phyloP scores from a whole-genome alignment of 2,329 filamentous ascomycete genomes.

The Sporothrix sp. region DNA sequence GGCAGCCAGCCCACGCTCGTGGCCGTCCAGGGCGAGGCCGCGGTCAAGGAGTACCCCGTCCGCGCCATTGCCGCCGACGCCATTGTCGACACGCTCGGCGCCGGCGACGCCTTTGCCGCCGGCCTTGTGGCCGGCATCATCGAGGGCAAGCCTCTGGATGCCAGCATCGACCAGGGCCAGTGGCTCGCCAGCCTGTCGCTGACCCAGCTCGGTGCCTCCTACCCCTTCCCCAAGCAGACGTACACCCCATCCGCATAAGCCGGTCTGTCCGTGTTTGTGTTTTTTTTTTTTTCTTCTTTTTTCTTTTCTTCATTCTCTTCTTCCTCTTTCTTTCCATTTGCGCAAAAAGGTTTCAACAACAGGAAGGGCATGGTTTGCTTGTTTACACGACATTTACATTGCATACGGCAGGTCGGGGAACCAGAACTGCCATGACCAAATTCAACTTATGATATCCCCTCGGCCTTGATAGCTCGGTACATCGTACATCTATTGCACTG shows the following conservation, averaged over 20 bases:
- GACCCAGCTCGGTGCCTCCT: constrained; percentile 92
- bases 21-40: constrained; percentile 60
- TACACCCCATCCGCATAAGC: constrained; percentile 42
- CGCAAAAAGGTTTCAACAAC: constrained; percentile 25
- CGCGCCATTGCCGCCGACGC: constrained; percentile 88
- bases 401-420: background rate
- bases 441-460: constrained; percentile 27
- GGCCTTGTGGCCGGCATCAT: constrained; percentile 87
- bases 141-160: constrained; percentile 69
- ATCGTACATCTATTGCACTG: background rate
- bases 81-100: constrained; percentile 89
- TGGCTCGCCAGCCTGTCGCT: constrained; percentile 94
- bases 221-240: constrained; percentile 72
- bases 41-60: constrained; percentile 69
- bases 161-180: constrained; percentile 81
- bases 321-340: background rate
- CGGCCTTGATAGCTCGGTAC: constrained; percentile 1
- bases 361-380: constrained; percentile 10
- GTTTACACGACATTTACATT: background rate
- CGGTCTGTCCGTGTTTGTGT: background rate
- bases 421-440: constrained; percentile 15
- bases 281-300: background rate
- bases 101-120: constrained; percentile 75
- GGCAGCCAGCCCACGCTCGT: constrained; percentile 86
- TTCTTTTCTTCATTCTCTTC: background rate